Conservation (phyloP, 139 green algal species). For the Auxenochlorella protothecoides region DNA sequence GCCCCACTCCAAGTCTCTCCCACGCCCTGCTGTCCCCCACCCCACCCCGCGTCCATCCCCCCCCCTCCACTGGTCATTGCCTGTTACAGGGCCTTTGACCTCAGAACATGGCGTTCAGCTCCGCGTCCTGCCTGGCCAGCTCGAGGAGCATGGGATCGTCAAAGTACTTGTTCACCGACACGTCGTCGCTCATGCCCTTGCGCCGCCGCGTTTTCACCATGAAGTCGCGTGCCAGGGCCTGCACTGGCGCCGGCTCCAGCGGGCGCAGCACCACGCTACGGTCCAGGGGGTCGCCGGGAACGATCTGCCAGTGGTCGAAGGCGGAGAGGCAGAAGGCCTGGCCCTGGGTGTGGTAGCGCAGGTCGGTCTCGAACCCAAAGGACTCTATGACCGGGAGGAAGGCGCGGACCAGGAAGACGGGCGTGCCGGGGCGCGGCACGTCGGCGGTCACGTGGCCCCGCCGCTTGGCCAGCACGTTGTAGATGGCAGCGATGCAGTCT, state of each 20-base stretch:
- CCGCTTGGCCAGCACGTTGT: conserved; percentile 91
- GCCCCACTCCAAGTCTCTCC: too few relatives aligned
- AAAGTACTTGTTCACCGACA: conserved; percentile 93
- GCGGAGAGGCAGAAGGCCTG: conserved; percentile 90
- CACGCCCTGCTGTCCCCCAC: too few relatives aligned
- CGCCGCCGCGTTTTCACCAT: conserved; percentile 93
- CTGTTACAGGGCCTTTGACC: not conserved
- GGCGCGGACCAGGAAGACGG: conserved; percentile 85
- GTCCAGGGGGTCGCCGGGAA: conserved; percentile 87
- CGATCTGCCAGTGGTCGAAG: conserved; percentile 96
- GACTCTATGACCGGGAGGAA: conserved; percentile 89
- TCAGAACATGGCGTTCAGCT: conserved; percentile 53
- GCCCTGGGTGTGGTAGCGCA: conserved; percentile 94
- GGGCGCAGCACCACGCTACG: conserved; percentile 78
- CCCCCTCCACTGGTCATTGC: too few relatives aligned
- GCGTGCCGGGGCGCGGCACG: conserved; percentile 70
- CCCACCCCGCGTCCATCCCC: too few relatives aligned
- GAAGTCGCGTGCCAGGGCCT: conserved; percentile 68
- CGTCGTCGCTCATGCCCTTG: conserved; percentile 96
- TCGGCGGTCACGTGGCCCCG: conserved; percentile 88
- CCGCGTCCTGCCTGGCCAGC: conserved; percentile 75
- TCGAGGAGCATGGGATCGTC: conserved; percentile 92
- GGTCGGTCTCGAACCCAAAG: conserved; percentile 98
- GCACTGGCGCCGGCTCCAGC: conserved; percentile 66
- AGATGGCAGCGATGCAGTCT: conserved; percentile 93